Evolutionary conservation across 2,329 filamentous ascomycete genomes (phyloP), one percentile per base, ranked within the genome.

Genomic region (Penicillium paneum): DNA sequence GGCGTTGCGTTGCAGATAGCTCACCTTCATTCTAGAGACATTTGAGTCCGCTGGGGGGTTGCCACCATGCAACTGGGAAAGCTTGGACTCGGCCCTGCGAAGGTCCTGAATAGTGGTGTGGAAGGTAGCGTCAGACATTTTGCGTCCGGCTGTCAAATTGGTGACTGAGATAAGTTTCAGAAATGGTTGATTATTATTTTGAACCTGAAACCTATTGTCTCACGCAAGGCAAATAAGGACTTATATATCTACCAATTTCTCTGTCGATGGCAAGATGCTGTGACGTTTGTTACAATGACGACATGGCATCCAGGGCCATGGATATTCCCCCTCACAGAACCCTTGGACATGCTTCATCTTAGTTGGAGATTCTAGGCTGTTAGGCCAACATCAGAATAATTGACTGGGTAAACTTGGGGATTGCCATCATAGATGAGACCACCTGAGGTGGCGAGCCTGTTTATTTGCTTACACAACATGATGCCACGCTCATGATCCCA

Each of bases 11-110:
- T 8, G n/a, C 10, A 28, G 24, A 2, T 5, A 26, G 52, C 64
- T 51, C 63, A 79, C 78, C 73, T 81, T 80, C 42, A 44, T 44
- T 34, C 42, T 44, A n/a, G 42, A 44, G 13, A 44, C 42, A 32
- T 44, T 32, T 8, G 42, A 44, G 42, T 44, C 12, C 6, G 42
- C 17, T n/a, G 42, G 42, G 3, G 42, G 5, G 8, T 34, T 32
- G 13, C 42, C 42, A 44, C 42, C 13, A 8, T 44, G 42, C 13
- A 32, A 24, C 13, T 24, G 13, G 29, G 42, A 44, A 34, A 44
- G 29, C 13, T 44, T 44, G 19, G 42, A 44, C 29, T 44, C 42
- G 13, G 42, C 42, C 29, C 29, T 24, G 29, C 29, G 42, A 11
- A 44, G 13, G 19, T 44, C 42, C 13, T 44, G 42, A 2, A 44